Conservation (phyloP, 306 rosid genomes). For the Rubus idaeus region DNA sequence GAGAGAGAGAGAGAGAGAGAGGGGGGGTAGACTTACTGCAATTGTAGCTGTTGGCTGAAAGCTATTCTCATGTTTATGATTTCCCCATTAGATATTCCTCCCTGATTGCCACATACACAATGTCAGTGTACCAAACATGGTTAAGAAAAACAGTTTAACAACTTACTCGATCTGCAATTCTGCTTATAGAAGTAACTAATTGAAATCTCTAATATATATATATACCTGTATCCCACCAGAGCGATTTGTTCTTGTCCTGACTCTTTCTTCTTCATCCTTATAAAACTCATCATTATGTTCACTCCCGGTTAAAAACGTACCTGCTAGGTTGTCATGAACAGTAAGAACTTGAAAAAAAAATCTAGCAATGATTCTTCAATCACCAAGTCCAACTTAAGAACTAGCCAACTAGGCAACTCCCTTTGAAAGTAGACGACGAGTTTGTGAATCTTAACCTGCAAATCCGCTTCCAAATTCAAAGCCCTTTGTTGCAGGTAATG, state of each 20-base stretch:
- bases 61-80: conserved; percentile 87
- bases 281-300: conserved; percentile 94
- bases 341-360: conserved; percentile 18
- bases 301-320: conserved; percentile 89
- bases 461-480: conserved; percentile 95
- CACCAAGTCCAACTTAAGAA: conserved; percentile 24
- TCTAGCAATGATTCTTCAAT: conserved; percentile 10
- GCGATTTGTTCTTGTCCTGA: conserved; percentile 87
- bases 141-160: conserved; percentile 12
- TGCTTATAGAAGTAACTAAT: conserved; percentile 25
- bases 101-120: conserved; percentile 49
- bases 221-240: conserved; percentile 96
- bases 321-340: conserved; percentile 39
- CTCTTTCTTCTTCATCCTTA: conserved; percentile 58
- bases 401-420: conserved; percentile 18
- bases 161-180: conserved; percentile 5
- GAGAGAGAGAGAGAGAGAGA: no score
- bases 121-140: conserved; percentile 18
- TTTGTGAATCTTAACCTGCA: conserved; percentile 55
- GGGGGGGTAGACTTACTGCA: conserved; percentile 49
- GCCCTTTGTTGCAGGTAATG: conserved; percentile 98
- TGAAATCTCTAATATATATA: conserved; percentile 20
- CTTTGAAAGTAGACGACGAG: not conserved
- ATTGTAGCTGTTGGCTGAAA: conserved; percentile 97
- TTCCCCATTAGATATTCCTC: conserved; percentile 98